Conservation (phyloP, 176 grass and related monocot genomes). For the Avena atlantica region DNA sequence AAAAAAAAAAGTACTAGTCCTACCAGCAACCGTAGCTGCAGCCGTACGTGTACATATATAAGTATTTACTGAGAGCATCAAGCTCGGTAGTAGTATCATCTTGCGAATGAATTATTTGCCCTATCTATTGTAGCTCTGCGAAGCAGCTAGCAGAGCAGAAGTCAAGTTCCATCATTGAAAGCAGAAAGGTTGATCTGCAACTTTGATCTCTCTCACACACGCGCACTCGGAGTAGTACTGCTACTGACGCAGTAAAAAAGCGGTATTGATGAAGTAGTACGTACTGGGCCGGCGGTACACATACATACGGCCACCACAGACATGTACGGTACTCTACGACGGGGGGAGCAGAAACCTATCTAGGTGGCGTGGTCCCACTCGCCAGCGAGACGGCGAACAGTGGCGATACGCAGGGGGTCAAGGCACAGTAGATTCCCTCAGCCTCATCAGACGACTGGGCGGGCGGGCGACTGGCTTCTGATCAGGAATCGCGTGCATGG, state of each 20-base stretch:
- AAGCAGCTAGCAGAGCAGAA: background rate
- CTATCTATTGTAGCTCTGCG: background rate
- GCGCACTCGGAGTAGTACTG: background rate
- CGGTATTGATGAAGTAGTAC: background rate
- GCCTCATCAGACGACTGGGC: background rate
- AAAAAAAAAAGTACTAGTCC: background rate
- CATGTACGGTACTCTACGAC: background rate
- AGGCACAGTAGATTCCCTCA: constrained; percentile 42
- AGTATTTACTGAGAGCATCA: too few species aligned
- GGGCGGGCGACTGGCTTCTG: background rate
- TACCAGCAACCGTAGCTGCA: background rate
- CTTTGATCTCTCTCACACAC: background rate
- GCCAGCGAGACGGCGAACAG: constrained; percentile 40
- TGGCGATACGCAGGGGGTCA: background rate
- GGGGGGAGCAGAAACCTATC: background rate
- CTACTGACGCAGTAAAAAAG: background rate
- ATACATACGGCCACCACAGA: background rate
- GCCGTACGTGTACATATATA: too few species aligned
- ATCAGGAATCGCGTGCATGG: background rate
- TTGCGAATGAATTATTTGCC: too few species aligned
- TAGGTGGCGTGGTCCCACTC: background rate
- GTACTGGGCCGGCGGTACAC: background rate
- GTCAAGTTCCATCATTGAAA: background rate
- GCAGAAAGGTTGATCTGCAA: background rate
- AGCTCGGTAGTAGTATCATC: too few species aligned